phyloP scores from a whole-genome alignment of 805 yeast genomes.

The Candida methanosorbosa region DNA sequence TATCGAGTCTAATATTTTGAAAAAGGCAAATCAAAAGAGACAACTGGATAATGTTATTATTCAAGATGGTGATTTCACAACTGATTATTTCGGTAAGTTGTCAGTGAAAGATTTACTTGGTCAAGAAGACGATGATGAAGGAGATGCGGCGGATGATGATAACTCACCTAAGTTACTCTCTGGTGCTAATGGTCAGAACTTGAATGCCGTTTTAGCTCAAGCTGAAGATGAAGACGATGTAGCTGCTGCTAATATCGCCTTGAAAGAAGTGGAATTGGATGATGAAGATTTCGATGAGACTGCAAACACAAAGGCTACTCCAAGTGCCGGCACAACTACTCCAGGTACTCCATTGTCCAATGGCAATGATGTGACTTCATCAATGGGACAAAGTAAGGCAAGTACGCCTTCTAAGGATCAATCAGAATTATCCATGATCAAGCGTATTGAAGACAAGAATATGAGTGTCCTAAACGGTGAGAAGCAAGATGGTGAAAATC shows the following conservation, averaged over 20 bases:
- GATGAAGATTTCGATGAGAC: conserved; percentile 73
- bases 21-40: conserved; percentile 90
- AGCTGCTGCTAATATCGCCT: conserved; percentile 81
- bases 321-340: background rate
- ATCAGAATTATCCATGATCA: background rate
- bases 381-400: too few species aligned
- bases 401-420: too few species aligned
- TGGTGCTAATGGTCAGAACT: conserved; percentile 18
- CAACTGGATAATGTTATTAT: conserved; percentile 91
- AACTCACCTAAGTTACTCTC: conserved; percentile 16
- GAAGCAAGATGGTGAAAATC: background rate
- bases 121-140: conserved; percentile 30
- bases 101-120: conserved; percentile 83
- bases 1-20: conserved; percentile 88
- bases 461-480: background rate
- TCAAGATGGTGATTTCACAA: conserved; percentile 97
- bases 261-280: conserved; percentile 79
- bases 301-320: conserved; percentile 15
- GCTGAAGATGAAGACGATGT: conserved; percentile 94
- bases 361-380: background rate
- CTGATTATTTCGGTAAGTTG: conserved; percentile 85
- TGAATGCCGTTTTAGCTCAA: conserved; percentile 53
- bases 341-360: background rate
- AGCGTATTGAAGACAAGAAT: background rate
- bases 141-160: conserved; percentile 13